Evolutionary conservation across 2,329 filamentous ascomycete species (phyloP).

Genomic region (Aspergillus udagawae): DNA sequence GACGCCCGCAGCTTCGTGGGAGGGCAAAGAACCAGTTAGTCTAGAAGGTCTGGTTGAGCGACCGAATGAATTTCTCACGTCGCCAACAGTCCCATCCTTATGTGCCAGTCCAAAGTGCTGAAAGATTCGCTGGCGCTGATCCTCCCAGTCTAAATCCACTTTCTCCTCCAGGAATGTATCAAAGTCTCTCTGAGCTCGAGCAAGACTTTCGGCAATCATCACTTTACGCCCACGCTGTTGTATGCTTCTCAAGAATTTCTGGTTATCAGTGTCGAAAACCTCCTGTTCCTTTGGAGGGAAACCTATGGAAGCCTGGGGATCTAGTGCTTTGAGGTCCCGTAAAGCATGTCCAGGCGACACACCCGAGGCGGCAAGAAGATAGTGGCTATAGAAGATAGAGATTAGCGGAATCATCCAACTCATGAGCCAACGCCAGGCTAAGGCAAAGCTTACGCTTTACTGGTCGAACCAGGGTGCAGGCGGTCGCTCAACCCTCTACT

Average conservation of each 20-base stretch:
- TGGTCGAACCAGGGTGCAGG: conserved; percentile 41
- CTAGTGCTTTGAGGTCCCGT: conserved; percentile 78
- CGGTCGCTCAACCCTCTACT: conserved; percentile 53
- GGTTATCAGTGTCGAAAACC: conserved; percentile 52
- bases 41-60: conserved; percentile 35
- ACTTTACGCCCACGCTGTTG: conserved; percentile 87
- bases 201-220: conserved; percentile 87
- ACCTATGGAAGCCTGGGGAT: conserved; percentile 58
- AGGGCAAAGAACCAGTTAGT: conserved; percentile 41
- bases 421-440: not conserved
- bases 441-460: conserved; percentile 48
- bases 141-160: conserved; percentile 92
- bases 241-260: conserved; percentile 76
- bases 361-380: conserved; percentile 87
- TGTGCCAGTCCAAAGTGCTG: conserved; percentile 83
- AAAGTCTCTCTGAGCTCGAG: conserved; percentile 85
- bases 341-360: conserved; percentile 83
- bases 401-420: not conserved
- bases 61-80: conserved; percentile 51
- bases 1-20: conserved; percentile 38
- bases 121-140: conserved; percentile 87
- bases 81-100: conserved; percentile 41
- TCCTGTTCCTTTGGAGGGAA: conserved; percentile 33
- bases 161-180: conserved; percentile 93
- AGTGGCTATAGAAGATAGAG: conserved; percentile 59